A percentile compares a stretch with the other conserved stretches of the same genome.
Evolutionary conservation across 441 rosid species (phyloP).

Genomic region (Pelargonium myrrhifolium): DNA sequence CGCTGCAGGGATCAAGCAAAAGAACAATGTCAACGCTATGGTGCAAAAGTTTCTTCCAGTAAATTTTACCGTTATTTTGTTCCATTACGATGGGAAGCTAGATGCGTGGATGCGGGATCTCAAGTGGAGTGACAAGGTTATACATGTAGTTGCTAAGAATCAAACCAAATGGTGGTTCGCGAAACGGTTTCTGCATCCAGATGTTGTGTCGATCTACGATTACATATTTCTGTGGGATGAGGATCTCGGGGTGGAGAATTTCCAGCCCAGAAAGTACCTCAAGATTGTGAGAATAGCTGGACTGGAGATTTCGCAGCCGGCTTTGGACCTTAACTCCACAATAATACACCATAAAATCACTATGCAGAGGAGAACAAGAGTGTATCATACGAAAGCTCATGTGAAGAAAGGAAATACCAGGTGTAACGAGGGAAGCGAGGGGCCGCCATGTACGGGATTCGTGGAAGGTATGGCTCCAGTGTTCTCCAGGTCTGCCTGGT

Average conservation of each 20-base stretch:
- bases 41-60: conserved; percentile 84
- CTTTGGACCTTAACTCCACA: conserved; percentile 75
- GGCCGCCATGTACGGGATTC: conserved; percentile 90
- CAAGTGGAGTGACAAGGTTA: conserved; percentile 67
- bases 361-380: conserved; percentile 52
- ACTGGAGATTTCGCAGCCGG: conserved; percentile 96
- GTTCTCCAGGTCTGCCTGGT: conserved; percentile 91
- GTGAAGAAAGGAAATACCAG: conserved; percentile 60
- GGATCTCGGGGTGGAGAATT: conserved; percentile 77
- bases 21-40: conserved; percentile 51
- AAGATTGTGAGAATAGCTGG: conserved; percentile 65
- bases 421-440: conserved; percentile 66
- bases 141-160: conserved; percentile 78
- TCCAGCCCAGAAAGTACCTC: conserved; percentile 77
- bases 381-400: conserved; percentile 79
- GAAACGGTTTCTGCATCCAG: conserved; percentile 92
- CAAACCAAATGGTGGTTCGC: conserved; percentile 99
- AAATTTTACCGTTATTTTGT: conserved; percentile 74
- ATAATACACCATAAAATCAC: conserved; percentile 92
- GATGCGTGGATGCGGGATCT: conserved; percentile 70
- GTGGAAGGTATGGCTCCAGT: conserved; percentile 99
- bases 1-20: conserved; percentile 81
- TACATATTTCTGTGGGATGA: conserved; percentile 94
- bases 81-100: conserved; percentile 82
- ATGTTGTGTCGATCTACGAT: conserved; percentile 67